A percentile compares a stretch with the other conserved stretches of the same genome.
phyloP scores from a whole-genome alignment of 495 filamentous ascomycete species.

The Chaetomium cochliodes region DNA sequence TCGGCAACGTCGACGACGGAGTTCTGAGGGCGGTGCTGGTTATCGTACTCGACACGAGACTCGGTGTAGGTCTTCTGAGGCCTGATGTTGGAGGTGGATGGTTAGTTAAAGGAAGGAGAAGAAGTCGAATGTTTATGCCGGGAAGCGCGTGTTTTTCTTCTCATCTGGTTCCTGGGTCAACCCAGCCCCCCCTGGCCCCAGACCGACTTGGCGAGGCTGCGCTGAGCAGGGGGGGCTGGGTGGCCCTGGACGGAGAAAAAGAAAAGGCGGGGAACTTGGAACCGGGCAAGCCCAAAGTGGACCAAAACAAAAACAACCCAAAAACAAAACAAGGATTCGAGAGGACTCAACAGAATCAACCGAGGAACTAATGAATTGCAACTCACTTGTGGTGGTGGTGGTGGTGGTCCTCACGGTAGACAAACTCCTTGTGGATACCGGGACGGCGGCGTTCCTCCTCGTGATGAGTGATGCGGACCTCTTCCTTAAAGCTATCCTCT shows the following conservation, averaged over 20 bases:
- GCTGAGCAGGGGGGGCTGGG: conserved; percentile 19
- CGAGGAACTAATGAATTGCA: too few species aligned
- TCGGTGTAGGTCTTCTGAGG: conserved; percentile 58
- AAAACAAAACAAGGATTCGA: neutral
- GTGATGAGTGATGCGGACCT: conserved; percentile 70
- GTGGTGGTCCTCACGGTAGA: conserved; percentile 55
- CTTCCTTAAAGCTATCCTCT: conserved; percentile 72
- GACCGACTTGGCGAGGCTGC: conserved; percentile 15
- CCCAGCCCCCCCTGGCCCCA: conserved; percentile 21
- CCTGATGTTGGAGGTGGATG: conserved; percentile 40
- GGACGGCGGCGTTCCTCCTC: conserved; percentile 66
- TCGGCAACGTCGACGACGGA: conserved; percentile 76
- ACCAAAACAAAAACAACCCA: conserved; percentile 29
- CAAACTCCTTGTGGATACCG: conserved; percentile 50
- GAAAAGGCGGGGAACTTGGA: conserved; percentile 14
- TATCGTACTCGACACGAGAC: conserved; percentile 62
- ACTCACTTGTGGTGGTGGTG: conserved; percentile 43
- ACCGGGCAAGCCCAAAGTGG: neutral
- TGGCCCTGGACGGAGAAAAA: conserved; percentile 7
- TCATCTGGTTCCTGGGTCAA: conserved; percentile 35
- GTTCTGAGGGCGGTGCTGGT: conserved; percentile 49
- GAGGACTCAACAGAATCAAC: too few species aligned
- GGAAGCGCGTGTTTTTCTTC: neutral
- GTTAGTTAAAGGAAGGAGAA: conserved; percentile 16
- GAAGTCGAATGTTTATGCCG: neutral